Evolutionary conservation across 148 eudicot species (phyloP), one percentile per base, ranked within the genome.

Genomic region (Gaultheria prostrata): DNA sequence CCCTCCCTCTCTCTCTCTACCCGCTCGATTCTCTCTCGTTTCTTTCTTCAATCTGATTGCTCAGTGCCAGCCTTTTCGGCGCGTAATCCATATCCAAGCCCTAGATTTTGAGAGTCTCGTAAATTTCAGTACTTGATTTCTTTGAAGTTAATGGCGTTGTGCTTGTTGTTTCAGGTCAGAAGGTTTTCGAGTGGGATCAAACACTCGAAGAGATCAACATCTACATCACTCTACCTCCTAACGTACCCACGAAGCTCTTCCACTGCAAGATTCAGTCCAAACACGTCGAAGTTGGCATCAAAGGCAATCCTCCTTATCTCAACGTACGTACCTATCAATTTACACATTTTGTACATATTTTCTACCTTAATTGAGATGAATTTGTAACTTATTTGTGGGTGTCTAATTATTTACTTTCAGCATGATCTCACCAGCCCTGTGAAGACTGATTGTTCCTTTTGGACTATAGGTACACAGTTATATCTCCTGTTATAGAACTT

Each of bases 181-280:
- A 93, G 84, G 98, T 94, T n/a, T 96, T 96, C 53, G 97, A 96
- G 72, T 96, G 99, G 99, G 98, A 94, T 48, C 99, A 96, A 90
- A 93, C 99, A 50, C 91, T 96, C 76, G 98, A 96, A 50, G 99
- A 96, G 85, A 93, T 96, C 75, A 96, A 96, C 45, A 89, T 96
- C 83, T 96, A 94, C 89, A 96, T 96, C 30, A 88, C 85, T 69
- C 88, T 96, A 24, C 99, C 98, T 26, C 90, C 89, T 4, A 87
- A 91, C 83, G 97, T 93, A 30, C 97, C 94, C 6, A 87, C 87
- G 32, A 94, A 96, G 90, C 86, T 85, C 6, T 96, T 96, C 79
- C 78, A 88, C 80, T 89, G 93, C 87, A 93, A 92, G 83, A 92
- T 96, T 82, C 93, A 91, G 70, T 89, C 98, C 4, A 93, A 92